Conservation (phyloP, 192 early-diverging fungal genomes). For the Backusella tuberculispora region DNA sequence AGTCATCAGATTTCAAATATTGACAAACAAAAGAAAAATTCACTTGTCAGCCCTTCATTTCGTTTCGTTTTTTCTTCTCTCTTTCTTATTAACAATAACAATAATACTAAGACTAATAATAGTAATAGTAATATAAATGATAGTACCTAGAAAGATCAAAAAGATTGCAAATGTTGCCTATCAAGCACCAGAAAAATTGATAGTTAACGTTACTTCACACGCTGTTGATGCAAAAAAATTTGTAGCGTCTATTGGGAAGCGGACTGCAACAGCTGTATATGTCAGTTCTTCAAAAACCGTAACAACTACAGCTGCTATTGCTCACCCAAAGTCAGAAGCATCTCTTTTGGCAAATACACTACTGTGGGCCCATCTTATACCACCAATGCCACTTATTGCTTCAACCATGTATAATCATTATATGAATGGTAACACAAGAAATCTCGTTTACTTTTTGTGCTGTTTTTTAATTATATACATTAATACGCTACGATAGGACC, state of each 20-base stretch:
- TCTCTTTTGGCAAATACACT: constrained; percentile 16
- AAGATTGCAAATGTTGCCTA: not conserved
- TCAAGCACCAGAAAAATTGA: not conserved
- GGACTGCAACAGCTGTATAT: not conserved
- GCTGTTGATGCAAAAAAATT: not conserved
- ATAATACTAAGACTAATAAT: not conserved
- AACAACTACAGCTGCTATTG: not conserved
- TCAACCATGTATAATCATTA: constrained; percentile 24
- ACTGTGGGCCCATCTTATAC: constrained; percentile 19
- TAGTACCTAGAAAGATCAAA: not conserved
- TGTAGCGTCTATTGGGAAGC: not conserved
- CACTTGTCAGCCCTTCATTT: not conserved
- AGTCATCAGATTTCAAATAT: not conserved
- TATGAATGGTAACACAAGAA: constrained; percentile 21
- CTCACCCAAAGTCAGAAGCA: not conserved
- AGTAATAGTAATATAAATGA: not conserved
- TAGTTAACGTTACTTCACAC: not conserved
- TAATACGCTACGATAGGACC: constrained; percentile 38
- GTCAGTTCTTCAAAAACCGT: constrained; percentile 5
- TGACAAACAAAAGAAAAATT: constrained; percentile 8
- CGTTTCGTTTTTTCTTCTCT: not conserved
- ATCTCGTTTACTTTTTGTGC: not conserved
- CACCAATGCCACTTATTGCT: constrained; percentile 23
- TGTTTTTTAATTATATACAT: not conserved
- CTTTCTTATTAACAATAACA: not conserved